phyloP scores from a whole-genome alignment of 768 basidiomycete genomes.

The Boletus eberwhitei region DNA sequence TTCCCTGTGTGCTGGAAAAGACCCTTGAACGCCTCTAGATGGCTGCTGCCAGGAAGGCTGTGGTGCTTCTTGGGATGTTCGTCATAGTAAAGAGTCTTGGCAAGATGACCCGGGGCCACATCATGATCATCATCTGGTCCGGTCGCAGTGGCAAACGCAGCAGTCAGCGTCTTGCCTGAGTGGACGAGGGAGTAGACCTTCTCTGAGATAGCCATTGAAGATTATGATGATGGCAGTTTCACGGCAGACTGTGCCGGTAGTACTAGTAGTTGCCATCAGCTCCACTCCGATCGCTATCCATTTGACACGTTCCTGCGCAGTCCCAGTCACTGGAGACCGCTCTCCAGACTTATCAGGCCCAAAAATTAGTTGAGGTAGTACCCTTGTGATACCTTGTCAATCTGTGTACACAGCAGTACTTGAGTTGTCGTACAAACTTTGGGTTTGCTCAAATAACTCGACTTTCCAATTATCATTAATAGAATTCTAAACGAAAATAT shows the following conservation, averaged over 20 bases:
- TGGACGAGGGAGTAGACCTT: constrained; percentile 32
- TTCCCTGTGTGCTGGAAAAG: constrained; percentile 18
- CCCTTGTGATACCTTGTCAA: no score
- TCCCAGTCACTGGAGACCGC: not conserved
- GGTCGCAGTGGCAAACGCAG: constrained; percentile 39
- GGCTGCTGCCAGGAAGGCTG: constrained; percentile 10
- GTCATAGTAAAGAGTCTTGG: constrained; percentile 36
- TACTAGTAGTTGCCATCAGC: not conserved
- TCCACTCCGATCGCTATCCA: not conserved
- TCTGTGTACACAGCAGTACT: not conserved
- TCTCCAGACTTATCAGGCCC: no score
- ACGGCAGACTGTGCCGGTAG: not conserved
- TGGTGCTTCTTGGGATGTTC: constrained; percentile 26
- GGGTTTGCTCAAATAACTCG: not conserved
- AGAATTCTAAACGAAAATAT: not conserved
- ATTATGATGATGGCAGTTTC: not conserved
- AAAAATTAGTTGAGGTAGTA: no score
- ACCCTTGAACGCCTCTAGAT: constrained; percentile 19
- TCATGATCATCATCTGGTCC: constrained; percentile 17
- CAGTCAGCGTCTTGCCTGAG: constrained; percentile 38
- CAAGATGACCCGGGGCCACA: constrained; percentile 34
- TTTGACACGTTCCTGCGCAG: not conserved
- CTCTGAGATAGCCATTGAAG: constrained; percentile 28
- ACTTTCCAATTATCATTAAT: constrained; percentile 11
- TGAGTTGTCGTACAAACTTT: not conserved